Evolutionary conservation across 345 rosid genomes (phyloP).

Genomic region (Aethionema arabicum): DNA sequence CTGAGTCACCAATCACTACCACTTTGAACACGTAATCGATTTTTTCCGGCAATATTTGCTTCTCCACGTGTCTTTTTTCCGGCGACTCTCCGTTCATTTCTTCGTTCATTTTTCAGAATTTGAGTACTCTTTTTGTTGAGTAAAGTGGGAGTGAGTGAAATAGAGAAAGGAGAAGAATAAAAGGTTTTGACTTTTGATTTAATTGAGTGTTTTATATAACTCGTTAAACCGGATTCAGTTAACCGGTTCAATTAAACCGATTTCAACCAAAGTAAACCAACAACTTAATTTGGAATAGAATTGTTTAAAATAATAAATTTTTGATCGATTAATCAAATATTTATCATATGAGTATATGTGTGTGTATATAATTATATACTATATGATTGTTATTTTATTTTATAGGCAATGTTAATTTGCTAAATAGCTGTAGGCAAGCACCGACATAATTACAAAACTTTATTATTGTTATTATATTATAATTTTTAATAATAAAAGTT

Average conservation of each 20-base stretch:
- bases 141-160: constrained; percentile 37
- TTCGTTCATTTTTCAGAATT: constrained; percentile 45
- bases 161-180: neutral
- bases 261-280: neutral
- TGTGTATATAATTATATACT: too few relatives aligned
- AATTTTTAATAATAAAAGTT: too few relatives aligned
- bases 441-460: constrained; percentile 27
- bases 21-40: constrained; percentile 75
- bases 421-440: constrained; percentile 25
- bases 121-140: constrained; percentile 9
- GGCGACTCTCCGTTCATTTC: constrained; percentile 59
- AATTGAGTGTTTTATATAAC: neutral
- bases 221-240: neutral
- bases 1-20: constrained; percentile 85
- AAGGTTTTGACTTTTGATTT: constrained; percentile 12
- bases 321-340: too few relatives aligned
- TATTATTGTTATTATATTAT: neutral
- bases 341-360: too few relatives aligned
- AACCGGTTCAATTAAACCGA: neutral
- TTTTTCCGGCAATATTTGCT: constrained; percentile 42
- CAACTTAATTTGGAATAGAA: neutral
- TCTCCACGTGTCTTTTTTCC: constrained; percentile 29
- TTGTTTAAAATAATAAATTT: neutral
- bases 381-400: too few relatives aligned
- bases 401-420: neutral